Evolutionary conservation across 1,284 basidiomycete species (phyloP).

Genomic region (Fomitopsis betulina): DNA sequence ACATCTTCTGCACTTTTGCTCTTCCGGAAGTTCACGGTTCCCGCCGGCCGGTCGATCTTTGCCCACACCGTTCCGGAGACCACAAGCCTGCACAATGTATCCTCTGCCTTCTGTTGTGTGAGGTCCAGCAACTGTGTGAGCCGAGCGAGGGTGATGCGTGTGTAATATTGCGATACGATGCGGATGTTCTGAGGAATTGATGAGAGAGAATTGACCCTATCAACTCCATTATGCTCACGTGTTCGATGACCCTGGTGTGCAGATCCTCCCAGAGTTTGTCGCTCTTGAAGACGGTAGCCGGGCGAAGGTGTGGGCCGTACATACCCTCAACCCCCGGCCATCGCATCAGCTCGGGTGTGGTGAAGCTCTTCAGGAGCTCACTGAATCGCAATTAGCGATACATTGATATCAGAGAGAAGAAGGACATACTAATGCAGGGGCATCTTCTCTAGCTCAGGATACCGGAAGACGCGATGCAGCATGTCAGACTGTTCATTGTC

Average conservation of each 20-base stretch:
- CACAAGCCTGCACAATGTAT: slow-evolving; percentile 85
- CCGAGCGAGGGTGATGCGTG: slow-evolving; percentile 82
- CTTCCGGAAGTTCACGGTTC: slow-evolving; percentile 83
- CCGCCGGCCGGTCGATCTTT: slow-evolving; percentile 88
- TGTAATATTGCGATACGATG: slow-evolving; percentile 93
- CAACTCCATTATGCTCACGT: slow-evolving; percentile 53
- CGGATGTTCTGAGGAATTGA: slow-evolving; percentile 78
- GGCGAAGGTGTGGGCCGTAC: slow-evolving; percentile 81
- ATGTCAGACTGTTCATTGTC: slow-evolving; percentile 98
- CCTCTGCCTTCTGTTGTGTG: slow-evolving; percentile 77
- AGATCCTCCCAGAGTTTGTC: slow-evolving; percentile 93
- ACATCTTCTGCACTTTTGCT: slow-evolving; percentile 81
- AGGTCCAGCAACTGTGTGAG: slow-evolving; percentile 90
- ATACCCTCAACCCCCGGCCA: slow-evolving; percentile 96
- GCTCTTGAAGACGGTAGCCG: slow-evolving; percentile 77
- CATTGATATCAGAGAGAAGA: background rate
- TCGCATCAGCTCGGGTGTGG: slow-evolving; percentile 93
- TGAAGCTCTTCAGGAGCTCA: slow-evolving; percentile 95
- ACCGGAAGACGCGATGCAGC: slow-evolving; percentile 81
- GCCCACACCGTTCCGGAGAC: slow-evolving; percentile 92
- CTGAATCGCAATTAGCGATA: slow-evolving; percentile 36
- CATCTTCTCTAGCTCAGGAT: slow-evolving; percentile 76
- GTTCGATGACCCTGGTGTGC: slow-evolving; percentile 95
- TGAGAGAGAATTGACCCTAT: background rate
- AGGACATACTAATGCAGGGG: slow-evolving; percentile 80